Percentiles rank a stretch among this genome's conserved stretches.
These are phyloP conservation scores for Setaria italica DNA, from an alignment of 202 grass and related monocot genomes.

Conservation along the genomic window DNA sequence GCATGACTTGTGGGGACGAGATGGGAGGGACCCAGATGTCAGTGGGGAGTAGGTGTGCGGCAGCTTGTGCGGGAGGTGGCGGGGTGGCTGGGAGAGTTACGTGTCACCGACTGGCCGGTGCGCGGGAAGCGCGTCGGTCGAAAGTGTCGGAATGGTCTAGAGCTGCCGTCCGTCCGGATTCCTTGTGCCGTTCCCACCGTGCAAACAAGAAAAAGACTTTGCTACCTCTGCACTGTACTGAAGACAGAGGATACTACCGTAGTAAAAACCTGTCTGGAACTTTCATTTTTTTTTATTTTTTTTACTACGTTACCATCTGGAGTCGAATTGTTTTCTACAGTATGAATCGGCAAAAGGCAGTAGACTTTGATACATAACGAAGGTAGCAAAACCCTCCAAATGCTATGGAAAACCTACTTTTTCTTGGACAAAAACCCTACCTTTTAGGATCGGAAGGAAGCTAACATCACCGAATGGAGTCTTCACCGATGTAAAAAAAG, in stretches of 20 bases:
- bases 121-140: slow-evolving; percentile 61
- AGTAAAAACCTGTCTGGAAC: too few species aligned
- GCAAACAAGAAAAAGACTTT: background rate
- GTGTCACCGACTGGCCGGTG: slow-evolving; percentile 42
- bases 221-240: too few species aligned
- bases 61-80: background rate
- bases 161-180: slow-evolving; percentile 39
- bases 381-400: too few species aligned
- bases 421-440: too few species aligned
- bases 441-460: background rate
- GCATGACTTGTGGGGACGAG: background rate
- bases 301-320: too few species aligned
- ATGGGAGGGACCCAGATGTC: rapidly evolving
- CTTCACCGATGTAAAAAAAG: background rate
- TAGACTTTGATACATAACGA: too few species aligned
- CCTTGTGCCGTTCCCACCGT: background rate
- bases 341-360: background rate
- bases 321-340: too few species aligned
- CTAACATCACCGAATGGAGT: background rate
- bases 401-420: too few species aligned
- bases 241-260: too few species aligned
- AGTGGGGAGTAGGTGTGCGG: rapidly evolving
- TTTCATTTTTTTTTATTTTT: background rate
- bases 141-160: slow-evolving; percentile 57
- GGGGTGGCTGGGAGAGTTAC: slow-evolving; percentile 31